phyloP scores from a whole-genome alignment of 2,329 filamentous ascomycete species.

The Graphilbum fragrans region DNA sequence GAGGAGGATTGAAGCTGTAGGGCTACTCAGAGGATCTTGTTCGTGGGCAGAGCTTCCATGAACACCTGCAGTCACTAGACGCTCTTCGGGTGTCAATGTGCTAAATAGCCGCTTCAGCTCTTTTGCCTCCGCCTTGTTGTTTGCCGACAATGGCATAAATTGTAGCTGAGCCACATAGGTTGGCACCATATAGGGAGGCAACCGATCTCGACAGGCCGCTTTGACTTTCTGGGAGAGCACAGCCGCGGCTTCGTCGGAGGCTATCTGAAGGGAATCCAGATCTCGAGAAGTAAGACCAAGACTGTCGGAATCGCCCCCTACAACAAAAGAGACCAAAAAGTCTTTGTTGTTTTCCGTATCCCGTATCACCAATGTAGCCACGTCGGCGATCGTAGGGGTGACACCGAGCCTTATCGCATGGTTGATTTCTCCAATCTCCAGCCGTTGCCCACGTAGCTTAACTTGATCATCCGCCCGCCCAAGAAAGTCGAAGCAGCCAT shows the following conservation, averaged over 20 bases:
- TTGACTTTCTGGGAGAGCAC: conserved; percentile 34
- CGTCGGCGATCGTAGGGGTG: conserved; percentile 45
- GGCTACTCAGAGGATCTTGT: neutral
- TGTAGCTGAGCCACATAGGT: conserved; percentile 66
- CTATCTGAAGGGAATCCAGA: conserved; percentile 11
- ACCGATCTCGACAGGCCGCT: conserved; percentile 51
- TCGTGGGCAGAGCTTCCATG: conserved; percentile 13
- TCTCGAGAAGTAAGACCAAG: neutral
- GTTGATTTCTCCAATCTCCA: conserved; percentile 89
- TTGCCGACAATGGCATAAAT: conserved; percentile 66
- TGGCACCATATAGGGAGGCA: conserved; percentile 85
- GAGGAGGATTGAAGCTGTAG: neutral
- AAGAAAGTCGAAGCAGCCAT: conserved; percentile 76
- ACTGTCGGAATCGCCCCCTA: conserved; percentile 12
- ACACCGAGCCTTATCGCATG: conserved; percentile 58
- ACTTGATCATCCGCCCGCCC: conserved; percentile 85
- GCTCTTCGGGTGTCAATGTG: conserved; percentile 41
- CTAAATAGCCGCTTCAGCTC: conserved; percentile 55
- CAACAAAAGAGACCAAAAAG: conserved; percentile 67
- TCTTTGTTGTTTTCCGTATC: conserved; percentile 70
- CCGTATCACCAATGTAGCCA: conserved; percentile 60
- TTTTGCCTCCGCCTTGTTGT: conserved; percentile 80
- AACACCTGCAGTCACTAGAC: conserved; percentile 48
- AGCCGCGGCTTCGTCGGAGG: conserved; percentile 20
- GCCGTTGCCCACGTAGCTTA: conserved; percentile 76